phyloP scores from a whole-genome alignment of 495 filamentous ascomycete genomes.

The Xylaria sp. region DNA sequence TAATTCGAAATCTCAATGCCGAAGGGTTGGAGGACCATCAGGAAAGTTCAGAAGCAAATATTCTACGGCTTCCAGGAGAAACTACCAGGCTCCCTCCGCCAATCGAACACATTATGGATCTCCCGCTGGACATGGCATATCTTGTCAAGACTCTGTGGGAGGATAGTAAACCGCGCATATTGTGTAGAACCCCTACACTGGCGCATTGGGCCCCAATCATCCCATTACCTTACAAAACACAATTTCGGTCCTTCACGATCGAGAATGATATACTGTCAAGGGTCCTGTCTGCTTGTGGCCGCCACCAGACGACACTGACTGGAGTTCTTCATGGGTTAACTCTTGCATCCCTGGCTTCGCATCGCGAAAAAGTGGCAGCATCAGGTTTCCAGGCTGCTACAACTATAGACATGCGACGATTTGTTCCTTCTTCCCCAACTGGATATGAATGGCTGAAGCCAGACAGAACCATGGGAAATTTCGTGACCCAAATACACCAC shows the following conservation, averaged over 20 bases:
- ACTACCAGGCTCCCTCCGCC: constrained; percentile 18
- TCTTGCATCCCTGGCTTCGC: constrained; percentile 28
- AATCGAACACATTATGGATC: constrained; percentile 15
- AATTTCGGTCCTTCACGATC: constrained; percentile 31
- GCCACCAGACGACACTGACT: constrained; percentile 35
- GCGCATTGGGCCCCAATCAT: constrained; percentile 26
- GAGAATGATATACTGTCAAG: constrained; percentile 23
- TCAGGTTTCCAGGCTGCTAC: constrained; percentile 19
- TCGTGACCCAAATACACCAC: constrained; percentile 29
- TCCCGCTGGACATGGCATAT: constrained; percentile 17
- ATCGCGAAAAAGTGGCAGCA: constrained; percentile 20
- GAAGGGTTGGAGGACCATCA: too few relatives aligned
- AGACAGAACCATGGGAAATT: constrained; percentile 29
- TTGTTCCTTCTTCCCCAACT: constrained; percentile 24
- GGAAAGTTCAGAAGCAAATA: background rate
- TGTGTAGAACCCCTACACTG: background rate
- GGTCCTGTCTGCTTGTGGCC: constrained; percentile 25
- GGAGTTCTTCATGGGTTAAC: constrained; percentile 36
- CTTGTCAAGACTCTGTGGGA: constrained; percentile 15
- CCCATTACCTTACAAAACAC: constrained; percentile 29
- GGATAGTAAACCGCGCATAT: constrained; percentile 12
- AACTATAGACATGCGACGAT: constrained; percentile 26
- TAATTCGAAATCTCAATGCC: constrained; percentile 28
- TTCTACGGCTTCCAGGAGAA: constrained; percentile 18
- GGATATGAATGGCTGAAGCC: constrained; percentile 27